Percentiles rank a stretch among this genome's conserved stretches.
Conservation (phyloP, 2,329 filamentous ascomycete genomes). For the Microsporum ferrugineum region DNA sequence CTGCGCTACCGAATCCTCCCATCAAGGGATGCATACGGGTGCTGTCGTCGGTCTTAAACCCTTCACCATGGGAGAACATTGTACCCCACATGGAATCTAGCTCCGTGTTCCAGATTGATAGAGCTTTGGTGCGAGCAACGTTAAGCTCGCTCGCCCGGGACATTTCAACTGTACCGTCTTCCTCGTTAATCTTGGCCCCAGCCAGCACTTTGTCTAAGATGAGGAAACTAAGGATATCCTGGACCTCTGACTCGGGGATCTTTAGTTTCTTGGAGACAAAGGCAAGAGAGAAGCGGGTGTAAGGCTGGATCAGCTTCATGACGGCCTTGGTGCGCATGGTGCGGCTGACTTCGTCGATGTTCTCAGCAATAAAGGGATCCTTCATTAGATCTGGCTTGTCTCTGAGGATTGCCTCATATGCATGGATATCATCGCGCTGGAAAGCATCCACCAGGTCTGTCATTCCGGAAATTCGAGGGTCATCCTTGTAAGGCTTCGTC, state of each 20-base stretch:
- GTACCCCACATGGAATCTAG: slow-evolving; percentile 58
- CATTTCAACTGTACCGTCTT: slow-evolving; percentile 71
- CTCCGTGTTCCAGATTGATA: slow-evolving; percentile 60
- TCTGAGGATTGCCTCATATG: slow-evolving; percentile 77
- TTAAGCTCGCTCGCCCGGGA: slow-evolving; percentile 56
- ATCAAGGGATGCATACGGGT: slow-evolving; percentile 20
- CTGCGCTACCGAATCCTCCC: slow-evolving; percentile 22
- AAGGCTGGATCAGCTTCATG: slow-evolving; percentile 84
- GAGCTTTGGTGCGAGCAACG: slow-evolving; percentile 55
- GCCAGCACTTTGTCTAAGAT: slow-evolving; percentile 77
- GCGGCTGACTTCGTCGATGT: slow-evolving; percentile 96
- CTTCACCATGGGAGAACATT: slow-evolving; percentile 67
- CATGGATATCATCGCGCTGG: slow-evolving; percentile 85
- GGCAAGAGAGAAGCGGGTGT: slow-evolving; percentile 76
- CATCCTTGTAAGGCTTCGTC: slow-evolving; percentile 94
- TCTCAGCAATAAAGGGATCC: slow-evolving; percentile 94
- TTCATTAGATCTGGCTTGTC: slow-evolving; percentile 79
- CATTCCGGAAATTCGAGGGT: slow-evolving; percentile 92
- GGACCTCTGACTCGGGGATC: slow-evolving; percentile 73
- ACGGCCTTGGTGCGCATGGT: slow-evolving; percentile 97
- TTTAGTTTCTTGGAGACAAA: slow-evolving; percentile 84
- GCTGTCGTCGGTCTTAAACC: slow-evolving; percentile 40
- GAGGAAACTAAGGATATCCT: slow-evolving; percentile 89
- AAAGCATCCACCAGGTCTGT: slow-evolving; percentile 94
- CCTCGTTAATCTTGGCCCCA: slow-evolving; percentile 78